phyloP scores from a whole-genome alignment of 169 alveolate species.

The Cryptosporidium andersoni region DNA sequence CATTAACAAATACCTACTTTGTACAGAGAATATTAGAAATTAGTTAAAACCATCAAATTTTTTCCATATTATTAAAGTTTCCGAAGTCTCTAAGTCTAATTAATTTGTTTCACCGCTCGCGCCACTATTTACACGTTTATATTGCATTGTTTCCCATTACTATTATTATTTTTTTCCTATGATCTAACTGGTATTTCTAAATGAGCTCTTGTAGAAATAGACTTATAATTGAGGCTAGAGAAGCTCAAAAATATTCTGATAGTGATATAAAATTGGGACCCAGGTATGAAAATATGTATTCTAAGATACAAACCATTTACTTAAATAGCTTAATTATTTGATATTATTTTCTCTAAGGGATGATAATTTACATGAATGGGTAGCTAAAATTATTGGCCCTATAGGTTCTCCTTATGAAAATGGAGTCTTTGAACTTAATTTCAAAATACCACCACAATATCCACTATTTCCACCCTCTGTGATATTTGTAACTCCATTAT shows the following conservation, averaged over 20 bases:
- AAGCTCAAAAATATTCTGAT: slow-evolving; percentile 22
- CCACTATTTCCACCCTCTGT: slow-evolving; percentile 95
- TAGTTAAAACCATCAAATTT: too few relatives aligned
- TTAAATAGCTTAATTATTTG: background rate
- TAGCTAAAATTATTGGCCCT: slow-evolving; percentile 90
- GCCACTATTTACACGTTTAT: too few relatives aligned
- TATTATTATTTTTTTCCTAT: background rate
- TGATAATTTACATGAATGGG: slow-evolving; percentile 85
- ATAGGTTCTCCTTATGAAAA: slow-evolving; percentile 91
- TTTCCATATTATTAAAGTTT: too few relatives aligned
- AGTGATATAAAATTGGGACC: slow-evolving; percentile 32
- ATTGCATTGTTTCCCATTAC: too few relatives aligned
- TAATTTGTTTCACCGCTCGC: too few relatives aligned
- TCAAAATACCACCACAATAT: slow-evolving; percentile 88
- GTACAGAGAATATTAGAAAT: too few relatives aligned
- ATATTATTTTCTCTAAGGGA: slow-evolving; percentile 67
- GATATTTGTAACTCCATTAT: slow-evolving; percentile 90
- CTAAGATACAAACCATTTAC: background rate
- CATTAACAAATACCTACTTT: too few relatives aligned
- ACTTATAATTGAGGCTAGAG: slow-evolving; percentile 34
- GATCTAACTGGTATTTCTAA: background rate
- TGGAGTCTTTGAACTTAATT: slow-evolving; percentile 87
- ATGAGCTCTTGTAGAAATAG: slow-evolving; percentile 66
- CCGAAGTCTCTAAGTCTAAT: too few relatives aligned
- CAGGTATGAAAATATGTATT: slow-evolving; percentile 4